Conservation (phyloP, 2,329 filamentous ascomycete genomes). For the Fusarium nanum region DNA sequence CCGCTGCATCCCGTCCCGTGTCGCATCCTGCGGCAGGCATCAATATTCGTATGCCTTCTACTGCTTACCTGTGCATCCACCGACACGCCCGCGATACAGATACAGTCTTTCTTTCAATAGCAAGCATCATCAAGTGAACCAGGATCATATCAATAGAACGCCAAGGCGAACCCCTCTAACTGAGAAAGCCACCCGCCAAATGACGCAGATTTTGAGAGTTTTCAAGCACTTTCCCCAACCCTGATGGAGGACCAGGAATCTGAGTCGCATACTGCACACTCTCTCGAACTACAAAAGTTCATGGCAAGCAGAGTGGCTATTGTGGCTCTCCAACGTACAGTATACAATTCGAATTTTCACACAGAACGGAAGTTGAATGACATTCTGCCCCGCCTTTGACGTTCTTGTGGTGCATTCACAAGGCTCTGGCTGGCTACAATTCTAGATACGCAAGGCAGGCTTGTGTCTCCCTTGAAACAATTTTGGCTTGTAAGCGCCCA, state of each 20-base stretch:
- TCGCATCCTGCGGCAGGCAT: slow-evolving; percentile 6
- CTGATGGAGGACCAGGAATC: background rate
- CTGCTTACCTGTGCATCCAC: slow-evolving; percentile 7
- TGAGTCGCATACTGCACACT: slow-evolving; percentile 8
- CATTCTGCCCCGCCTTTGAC: slow-evolving; percentile 26
- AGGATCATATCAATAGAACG: background rate
- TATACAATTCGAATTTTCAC: slow-evolving; percentile 2
- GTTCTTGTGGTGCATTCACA: slow-evolving; percentile 16
- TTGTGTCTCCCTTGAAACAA: slow-evolving; percentile 1
- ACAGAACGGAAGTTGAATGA: slow-evolving; percentile 8
- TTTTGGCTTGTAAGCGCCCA: background rate
- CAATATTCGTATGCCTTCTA: slow-evolving; percentile 7
- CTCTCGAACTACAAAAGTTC: slow-evolving; percentile 26
- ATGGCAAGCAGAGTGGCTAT: background rate
- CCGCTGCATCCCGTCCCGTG: slow-evolving; percentile 3
- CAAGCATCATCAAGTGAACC: slow-evolving; percentile 1
- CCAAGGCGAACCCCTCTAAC: background rate
- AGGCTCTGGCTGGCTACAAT: slow-evolving; percentile 39
- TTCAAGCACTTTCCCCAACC: background rate
- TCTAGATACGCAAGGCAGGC: slow-evolving; percentile 10
- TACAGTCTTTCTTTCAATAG: background rate
- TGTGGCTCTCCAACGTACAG: slow-evolving; percentile 2
- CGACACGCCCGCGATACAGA: background rate
- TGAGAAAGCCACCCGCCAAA: slow-evolving; percentile 2
- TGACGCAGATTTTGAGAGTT: slow-evolving; percentile 22